Evolutionary conservation across 1,139 yeast species (phyloP).

Genomic region (Saccharomycopsis crataegensis): DNA sequence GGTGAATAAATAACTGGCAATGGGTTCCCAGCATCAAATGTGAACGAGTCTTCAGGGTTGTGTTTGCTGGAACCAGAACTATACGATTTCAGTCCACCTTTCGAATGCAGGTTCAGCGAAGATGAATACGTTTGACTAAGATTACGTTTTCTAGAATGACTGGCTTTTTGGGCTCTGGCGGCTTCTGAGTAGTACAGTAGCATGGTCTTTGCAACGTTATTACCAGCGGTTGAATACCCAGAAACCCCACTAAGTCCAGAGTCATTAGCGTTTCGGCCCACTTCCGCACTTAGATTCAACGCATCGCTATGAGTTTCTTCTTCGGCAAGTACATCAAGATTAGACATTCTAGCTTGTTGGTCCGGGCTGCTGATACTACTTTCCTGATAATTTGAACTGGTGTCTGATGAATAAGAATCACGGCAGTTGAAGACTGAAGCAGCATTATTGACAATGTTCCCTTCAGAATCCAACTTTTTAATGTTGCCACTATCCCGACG

Average conservation of each 20-base stretch:
- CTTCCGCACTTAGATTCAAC: slow-evolving; percentile 9
- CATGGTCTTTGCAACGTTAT: not conserved
- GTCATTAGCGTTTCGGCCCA: slow-evolving; percentile 5
- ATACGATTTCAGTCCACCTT: not conserved
- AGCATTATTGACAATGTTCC: slow-evolving; percentile 35
- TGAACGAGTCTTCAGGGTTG: slow-evolving; percentile 11
- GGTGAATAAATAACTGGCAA: slow-evolving; percentile 17
- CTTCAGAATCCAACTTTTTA: slow-evolving; percentile 48
- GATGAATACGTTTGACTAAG: slow-evolving; percentile 14
- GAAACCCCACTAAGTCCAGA: not conserved
- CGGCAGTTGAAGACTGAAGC: not conserved
- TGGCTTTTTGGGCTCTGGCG: slow-evolving; percentile 16
- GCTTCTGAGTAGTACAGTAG: slow-evolving; percentile 1
- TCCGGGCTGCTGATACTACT: not conserved
- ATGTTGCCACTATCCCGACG: slow-evolving; percentile 35
- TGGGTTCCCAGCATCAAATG: slow-evolving; percentile 6
- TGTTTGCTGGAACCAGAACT: not conserved
- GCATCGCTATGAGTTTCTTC: not conserved
- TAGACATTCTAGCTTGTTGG: not conserved
- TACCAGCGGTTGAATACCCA: not conserved
- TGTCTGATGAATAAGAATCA: not conserved
- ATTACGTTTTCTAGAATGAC: slow-evolving; percentile 17
- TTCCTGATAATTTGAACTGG: not conserved
- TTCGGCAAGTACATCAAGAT: not conserved
- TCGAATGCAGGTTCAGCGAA: slow-evolving; percentile 5